Conservation (phyloP, 2,329 filamentous ascomycete genomes). For the Metarhizium guizhouense region DNA sequence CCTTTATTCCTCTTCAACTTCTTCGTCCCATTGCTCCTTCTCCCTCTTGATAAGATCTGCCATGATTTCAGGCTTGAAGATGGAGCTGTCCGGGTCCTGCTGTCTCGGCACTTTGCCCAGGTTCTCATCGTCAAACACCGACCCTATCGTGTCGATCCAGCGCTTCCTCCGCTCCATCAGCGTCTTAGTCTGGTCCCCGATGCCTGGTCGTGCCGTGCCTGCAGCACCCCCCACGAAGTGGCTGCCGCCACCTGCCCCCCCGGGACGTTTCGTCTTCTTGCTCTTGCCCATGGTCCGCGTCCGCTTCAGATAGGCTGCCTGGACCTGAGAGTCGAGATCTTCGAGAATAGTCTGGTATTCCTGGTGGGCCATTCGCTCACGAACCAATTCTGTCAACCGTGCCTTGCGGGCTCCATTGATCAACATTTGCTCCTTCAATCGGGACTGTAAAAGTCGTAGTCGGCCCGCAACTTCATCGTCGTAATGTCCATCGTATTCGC, state of each 20-base stretch:
- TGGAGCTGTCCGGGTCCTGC: slow-evolving; percentile 53
- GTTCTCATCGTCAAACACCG: slow-evolving; percentile 79
- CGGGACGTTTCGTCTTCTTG: slow-evolving; percentile 78
- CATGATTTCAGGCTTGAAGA: slow-evolving; percentile 71
- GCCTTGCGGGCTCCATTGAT: slow-evolving; percentile 87
- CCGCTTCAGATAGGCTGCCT: slow-evolving; percentile 90
- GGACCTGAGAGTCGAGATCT: slow-evolving; percentile 89
- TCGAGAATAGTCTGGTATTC: slow-evolving; percentile 96
- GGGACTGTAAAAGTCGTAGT: slow-evolving; percentile 73
- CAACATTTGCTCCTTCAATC: slow-evolving; percentile 74
- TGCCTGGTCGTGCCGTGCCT: slow-evolving; percentile 63
- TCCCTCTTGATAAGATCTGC: slow-evolving; percentile 64
- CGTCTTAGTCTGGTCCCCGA: slow-evolving; percentile 83
- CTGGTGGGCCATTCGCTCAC: slow-evolving; percentile 90
- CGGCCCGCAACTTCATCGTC: slow-evolving; percentile 93
- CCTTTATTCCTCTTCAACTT: slow-evolving; percentile 53
- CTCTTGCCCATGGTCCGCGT: slow-evolving; percentile 90
- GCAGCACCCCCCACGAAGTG: slow-evolving; percentile 50
- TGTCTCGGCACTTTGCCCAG: slow-evolving; percentile 61
- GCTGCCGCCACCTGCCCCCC: slow-evolving; percentile 65
- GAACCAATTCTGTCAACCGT: slow-evolving; percentile 75
- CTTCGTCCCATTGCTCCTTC: slow-evolving; percentile 73
- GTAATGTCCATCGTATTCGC: slow-evolving; percentile 80
- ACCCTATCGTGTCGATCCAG: slow-evolving; percentile 86
- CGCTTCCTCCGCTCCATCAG: slow-evolving; percentile 85